Base-by-base conservation (phyloP, 2,329 filamentous ascomycete genomes). In the Zymoseptoria crescenta region DNA sequence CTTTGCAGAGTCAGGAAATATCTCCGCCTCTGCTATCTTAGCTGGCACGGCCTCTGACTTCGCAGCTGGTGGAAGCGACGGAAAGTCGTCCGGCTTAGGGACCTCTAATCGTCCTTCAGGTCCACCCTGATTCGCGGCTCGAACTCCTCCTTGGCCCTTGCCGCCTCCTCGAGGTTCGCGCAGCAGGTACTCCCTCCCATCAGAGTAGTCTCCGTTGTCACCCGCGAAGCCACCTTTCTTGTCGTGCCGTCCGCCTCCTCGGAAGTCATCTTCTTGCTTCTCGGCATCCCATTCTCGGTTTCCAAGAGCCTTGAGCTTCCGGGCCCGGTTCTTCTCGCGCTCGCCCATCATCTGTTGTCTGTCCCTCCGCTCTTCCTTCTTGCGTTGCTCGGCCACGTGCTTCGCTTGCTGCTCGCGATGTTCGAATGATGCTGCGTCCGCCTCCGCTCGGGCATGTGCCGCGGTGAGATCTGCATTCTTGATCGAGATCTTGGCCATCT, bases 381-480 rank as follows among this genome's bases (percentile, higher is more conserved):
- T 75, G 58, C 71, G 69, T 64, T 75, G 72, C 9, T 71, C 69
- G 16, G 73, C 70, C 52, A 83, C 79, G 64, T 80, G 77, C 21
- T 79, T 79, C 0, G 83, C 80, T 8, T 83, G 74, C 35, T 81
- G 80, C 68, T 88, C 85, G n/a, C 84, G 79, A 59, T 84, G 79
- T 49, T 84, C 79, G 69, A 86, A 87, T 0, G 80, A 81, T 2
- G 83, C 84, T 56, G 82, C 80, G 64, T 88, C 86, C n/a, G 83
- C 84, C 74, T 87, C 83, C n/a, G 84, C 84, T 27, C 84, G 79
- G 1, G 81, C 82, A 68, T 88, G 84, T 0, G 83, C 83, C 8
- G 82, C 83, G 8, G 79, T 78, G 13, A 83, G 77, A 54, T 81
- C 78, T 5, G 80, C 81, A 56, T 86, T 87, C 59, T 85, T 82